Conservation (phyloP, 1,284 basidiomycete genomes). For the Apiotrichum akiyoshidainum region DNA sequence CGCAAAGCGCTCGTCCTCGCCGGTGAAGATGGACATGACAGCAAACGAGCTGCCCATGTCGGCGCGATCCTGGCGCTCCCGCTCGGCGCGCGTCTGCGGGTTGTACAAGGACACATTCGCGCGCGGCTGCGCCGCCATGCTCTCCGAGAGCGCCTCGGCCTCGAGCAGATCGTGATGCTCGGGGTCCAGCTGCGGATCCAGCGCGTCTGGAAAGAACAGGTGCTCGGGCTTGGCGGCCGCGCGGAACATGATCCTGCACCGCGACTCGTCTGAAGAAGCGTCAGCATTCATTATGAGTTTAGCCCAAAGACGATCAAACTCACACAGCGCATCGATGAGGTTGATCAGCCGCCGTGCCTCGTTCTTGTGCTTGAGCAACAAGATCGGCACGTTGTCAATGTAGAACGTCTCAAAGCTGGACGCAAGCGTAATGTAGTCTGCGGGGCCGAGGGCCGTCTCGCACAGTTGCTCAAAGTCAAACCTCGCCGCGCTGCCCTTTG, state of each 20-base stretch:
- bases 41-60: slow-evolving; percentile 46
- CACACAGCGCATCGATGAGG: slow-evolving; percentile 65
- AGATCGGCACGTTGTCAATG: slow-evolving; percentile 60
- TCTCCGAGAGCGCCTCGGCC: slow-evolving; percentile 61
- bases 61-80: slow-evolving; percentile 46
- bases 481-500: slow-evolving; percentile 53
- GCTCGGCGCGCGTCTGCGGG: slow-evolving; percentile 22
- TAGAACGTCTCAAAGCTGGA: slow-evolving; percentile 60
- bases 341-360: slow-evolving; percentile 69
- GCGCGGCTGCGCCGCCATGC: slow-evolving; percentile 57
- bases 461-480: slow-evolving; percentile 65
- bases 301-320: slow-evolving; percentile 23
- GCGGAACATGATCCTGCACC: slow-evolving; percentile 49
- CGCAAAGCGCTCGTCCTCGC: slow-evolving; percentile 66
- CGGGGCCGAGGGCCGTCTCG: slow-evolving; percentile 63
- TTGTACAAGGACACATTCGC: slow-evolving; percentile 64
- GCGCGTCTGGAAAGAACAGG: slow-evolving; percentile 62
- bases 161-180: slow-evolving; percentile 53
- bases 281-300: not conserved
- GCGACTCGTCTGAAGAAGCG: slow-evolving; percentile 43
- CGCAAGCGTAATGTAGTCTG: slow-evolving; percentile 66
- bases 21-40: slow-evolving; percentile 62
- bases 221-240: slow-evolving; percentile 57
- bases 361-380: slow-evolving; percentile 61
- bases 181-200: slow-evolving; percentile 21